Conservation (phyloP, 495 filamentous ascomycete species). For the Penicillium desertorum region DNA sequence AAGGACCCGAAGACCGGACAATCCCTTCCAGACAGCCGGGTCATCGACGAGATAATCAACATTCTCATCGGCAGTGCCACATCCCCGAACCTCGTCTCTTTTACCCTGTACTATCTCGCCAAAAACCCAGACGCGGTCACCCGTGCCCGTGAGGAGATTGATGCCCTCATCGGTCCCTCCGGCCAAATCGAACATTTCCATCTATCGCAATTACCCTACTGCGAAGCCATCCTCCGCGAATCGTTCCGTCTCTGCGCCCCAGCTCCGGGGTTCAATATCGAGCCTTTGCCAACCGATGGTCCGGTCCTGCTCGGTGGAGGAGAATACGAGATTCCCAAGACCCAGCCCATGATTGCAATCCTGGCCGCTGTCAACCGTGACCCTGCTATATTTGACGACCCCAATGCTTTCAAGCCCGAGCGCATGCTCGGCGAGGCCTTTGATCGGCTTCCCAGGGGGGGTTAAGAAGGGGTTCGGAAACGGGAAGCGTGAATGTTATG, state of each 20-base stretch:
- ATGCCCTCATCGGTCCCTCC: slow-evolving; percentile 35
- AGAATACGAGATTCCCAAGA: slow-evolving; percentile 62
- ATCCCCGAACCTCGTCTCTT: slow-evolving; percentile 44
- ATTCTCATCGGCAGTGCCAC: slow-evolving; percentile 50
- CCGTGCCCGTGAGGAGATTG: slow-evolving; percentile 45
- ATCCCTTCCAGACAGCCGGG: slow-evolving; percentile 57
- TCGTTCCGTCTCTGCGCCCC: slow-evolving; percentile 67
- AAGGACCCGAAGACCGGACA: slow-evolving; percentile 66
- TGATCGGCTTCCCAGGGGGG: slow-evolving; percentile 54
- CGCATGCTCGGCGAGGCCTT: slow-evolving; percentile 68
- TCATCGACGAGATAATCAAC: slow-evolving; percentile 65
- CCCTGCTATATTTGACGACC: slow-evolving; percentile 63
- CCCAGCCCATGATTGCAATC: slow-evolving; percentile 61
- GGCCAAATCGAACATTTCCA: slow-evolving; percentile 49
- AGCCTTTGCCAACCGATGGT: slow-evolving; percentile 51
- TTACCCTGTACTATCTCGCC: slow-evolving; percentile 47
- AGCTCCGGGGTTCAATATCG: slow-evolving; percentile 62
- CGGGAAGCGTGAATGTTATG: slow-evolving; percentile 66
- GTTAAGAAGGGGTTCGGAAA: slow-evolving; percentile 73
- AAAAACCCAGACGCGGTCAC: slow-evolving; percentile 36
- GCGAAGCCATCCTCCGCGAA: slow-evolving; percentile 68
- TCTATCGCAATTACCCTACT: slow-evolving; percentile 63
- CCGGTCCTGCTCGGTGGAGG: slow-evolving; percentile 56
- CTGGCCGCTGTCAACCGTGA: slow-evolving; percentile 68
- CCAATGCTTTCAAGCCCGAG: slow-evolving; percentile 63